These are phyloP conservation scores for Fragaria vesca DNA, from an alignment of 306 rosid genomes.

Conservation along the genomic window DNA sequence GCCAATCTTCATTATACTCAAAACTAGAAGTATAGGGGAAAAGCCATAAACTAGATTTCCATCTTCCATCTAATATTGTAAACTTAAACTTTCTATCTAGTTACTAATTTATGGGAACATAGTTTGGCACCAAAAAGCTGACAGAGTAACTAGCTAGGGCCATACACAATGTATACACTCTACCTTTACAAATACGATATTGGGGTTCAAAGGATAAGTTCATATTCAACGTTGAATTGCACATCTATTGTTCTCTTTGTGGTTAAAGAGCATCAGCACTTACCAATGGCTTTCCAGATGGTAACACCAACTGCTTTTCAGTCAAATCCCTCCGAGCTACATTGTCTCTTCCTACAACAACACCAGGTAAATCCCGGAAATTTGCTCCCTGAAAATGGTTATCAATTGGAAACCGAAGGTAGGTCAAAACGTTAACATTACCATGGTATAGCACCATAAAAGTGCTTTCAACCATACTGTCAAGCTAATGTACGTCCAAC, in stretches of 20 bases:
- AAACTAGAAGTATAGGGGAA: background rate
- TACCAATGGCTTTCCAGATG: conserved; percentile 88
- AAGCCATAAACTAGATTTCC: background rate
- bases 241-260: background rate
- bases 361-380: conserved; percentile 90
- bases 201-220: background rate
- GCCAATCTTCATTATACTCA: background rate
- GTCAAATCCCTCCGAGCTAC: conserved; percentile 64
- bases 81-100: background rate
- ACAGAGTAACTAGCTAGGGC: background rate
- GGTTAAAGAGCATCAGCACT: conserved; percentile 25
- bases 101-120: background rate
- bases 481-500: conserved; percentile 36
- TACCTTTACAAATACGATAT: background rate
- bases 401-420: conserved; percentile 22
- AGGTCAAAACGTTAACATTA: conserved; percentile 22
- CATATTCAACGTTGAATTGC: background rate
- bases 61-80: background rate
- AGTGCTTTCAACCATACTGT: conserved; percentile 35
- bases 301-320: conserved; percentile 39
- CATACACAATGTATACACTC: background rate
- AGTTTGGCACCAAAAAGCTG: background rate
- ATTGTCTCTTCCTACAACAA: conserved; percentile 78
- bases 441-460: background rate
- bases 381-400: conserved; percentile 71